A percentile compares a stretch with the other conserved stretches of the same genome.
Conservation (phyloP, 2,329 filamentous ascomycete species). For the Zopfia rhizophila region DNA sequence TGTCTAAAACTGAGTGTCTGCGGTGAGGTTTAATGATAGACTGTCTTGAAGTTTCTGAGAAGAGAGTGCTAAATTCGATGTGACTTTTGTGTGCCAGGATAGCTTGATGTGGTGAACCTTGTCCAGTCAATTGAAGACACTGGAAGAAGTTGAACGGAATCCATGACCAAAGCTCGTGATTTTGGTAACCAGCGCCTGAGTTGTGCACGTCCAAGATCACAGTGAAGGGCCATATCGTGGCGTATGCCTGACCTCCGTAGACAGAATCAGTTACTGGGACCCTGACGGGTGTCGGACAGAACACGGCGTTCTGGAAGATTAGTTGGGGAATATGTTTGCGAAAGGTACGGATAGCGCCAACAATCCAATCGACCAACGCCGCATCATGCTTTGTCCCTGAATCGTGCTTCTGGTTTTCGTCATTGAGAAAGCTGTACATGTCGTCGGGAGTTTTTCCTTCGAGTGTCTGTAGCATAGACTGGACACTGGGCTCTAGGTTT, state of each 20-base stretch:
- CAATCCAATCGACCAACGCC: slow-evolving; percentile 41
- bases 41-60: slow-evolving; percentile 27
- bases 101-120: slow-evolving; percentile 52
- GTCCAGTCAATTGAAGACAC: slow-evolving; percentile 50
- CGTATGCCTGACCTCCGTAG: slow-evolving; percentile 21
- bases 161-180: slow-evolving; percentile 33
- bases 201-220: slow-evolving; percentile 43
- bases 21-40: not conserved
- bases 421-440: slow-evolving; percentile 14
- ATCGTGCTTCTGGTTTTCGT: slow-evolving; percentile 35
- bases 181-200: slow-evolving; percentile 21
- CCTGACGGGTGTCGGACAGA: slow-evolving; percentile 44
- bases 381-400: slow-evolving; percentile 31
- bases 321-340: slow-evolving; percentile 41
- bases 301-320: slow-evolving; percentile 51
- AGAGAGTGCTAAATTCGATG: slow-evolving; percentile 50
- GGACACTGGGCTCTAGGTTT: slow-evolving; percentile 34
- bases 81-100: slow-evolving; percentile 50
- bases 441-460: slow-evolving; percentile 8
- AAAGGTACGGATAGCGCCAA: slow-evolving; percentile 40
- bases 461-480: slow-evolving; percentile 24
- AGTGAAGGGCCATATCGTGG: slow-evolving; percentile 50
- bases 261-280: slow-evolving; percentile 10
- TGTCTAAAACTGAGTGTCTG: slow-evolving; percentile 12
- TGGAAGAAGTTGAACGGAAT: slow-evolving; percentile 53